Evolutionary conservation across 116 monocot genomes (phyloP).

Genomic region (Dioscorea cayenensis): DNA sequence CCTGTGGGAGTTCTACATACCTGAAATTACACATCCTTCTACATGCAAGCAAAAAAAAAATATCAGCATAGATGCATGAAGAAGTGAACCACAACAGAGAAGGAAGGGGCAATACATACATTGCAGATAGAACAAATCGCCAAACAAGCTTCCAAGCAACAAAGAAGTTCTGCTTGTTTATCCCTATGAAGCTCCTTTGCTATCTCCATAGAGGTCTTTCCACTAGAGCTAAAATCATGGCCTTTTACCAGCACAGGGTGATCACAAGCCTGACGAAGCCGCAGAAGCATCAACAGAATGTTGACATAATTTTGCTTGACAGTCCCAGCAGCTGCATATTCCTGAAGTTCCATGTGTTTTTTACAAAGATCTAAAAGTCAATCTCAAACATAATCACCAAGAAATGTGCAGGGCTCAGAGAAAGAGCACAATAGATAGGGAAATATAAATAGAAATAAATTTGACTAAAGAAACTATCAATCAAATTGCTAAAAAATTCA

Average conservation of each 20-base stretch:
- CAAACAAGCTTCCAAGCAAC: constrained; percentile 52
- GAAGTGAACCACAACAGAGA: not conserved
- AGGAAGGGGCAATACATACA: constrained; percentile 31
- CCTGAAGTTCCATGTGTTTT: constrained; percentile 28
- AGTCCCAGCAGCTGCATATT: constrained; percentile 79
- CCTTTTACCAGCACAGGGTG: constrained; percentile 80
- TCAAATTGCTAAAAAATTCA: no score
- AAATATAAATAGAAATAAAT: no score
- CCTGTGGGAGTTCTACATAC: not conserved
- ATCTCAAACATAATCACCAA: not conserved
- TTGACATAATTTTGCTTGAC: constrained; percentile 91
- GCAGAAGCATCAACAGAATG: constrained; percentile 77
- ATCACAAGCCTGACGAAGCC: constrained; percentile 87
- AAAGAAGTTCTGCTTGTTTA: constrained; percentile 36
- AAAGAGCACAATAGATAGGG: no score
- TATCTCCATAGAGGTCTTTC: constrained; percentile 44
- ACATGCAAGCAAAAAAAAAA: not conserved
- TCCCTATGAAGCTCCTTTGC: constrained; percentile 56
- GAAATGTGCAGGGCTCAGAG: no score
- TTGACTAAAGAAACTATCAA: no score
- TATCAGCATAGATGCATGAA: not conserved
- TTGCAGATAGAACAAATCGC: constrained; percentile 76
- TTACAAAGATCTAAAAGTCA: not conserved
- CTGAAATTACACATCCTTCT: not conserved
- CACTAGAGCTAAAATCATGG: constrained; percentile 35